Base-by-base conservation (phyloP, 768 basidiomycete genomes). In the Ramaria sp. region DNA sequence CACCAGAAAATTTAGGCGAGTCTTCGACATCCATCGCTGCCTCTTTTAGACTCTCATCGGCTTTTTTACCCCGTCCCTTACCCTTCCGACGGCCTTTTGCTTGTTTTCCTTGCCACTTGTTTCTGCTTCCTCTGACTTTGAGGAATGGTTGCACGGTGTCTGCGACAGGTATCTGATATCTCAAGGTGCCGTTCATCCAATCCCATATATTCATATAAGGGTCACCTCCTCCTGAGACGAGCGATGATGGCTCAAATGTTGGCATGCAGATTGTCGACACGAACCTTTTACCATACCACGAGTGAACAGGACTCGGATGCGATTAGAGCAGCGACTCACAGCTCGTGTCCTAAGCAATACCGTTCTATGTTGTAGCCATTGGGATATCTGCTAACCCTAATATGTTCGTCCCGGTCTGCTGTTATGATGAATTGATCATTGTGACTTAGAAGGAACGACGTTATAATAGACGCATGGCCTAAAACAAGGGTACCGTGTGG, bases 361-460 rank as follows among this genome's bases (percentile, higher is more conserved):
- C 76, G 80, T 66, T 97, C 91, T 58, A 97, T 87, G 42, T 78
- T 78, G 60, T 84, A 87, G 16, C 92, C 88, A 52, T 85, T 73
- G 0, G 96, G 96, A 63, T 78, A 98, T 79, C 88, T 80, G 62
- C 88, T 93, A 15, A 95, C 78, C 52, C 96, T 76, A 49, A 99
- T 85, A 64, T 98, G 96, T 65, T 98, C 96, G 63, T 99, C 96
- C 43, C 96, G 72, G 64, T 98, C 96, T 0, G 90, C 85, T 0
- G 92, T 91, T 59, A 97, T 76, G 62, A 99, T 83, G 63, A 76
- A 83, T 50, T 74, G 75, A 60, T 83, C 81, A 62, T 88, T 83
- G 0, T 67, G 64, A 0, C 82, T 77, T 52, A 95, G 77, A 42
- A 84, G 62, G 65, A 87, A 83, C 0, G 76, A 68, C 10, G 85